Evolutionary conservation across 2,329 filamentous ascomycete genomes (phyloP).

Genomic region (Penicillium vulpinum): DNA sequence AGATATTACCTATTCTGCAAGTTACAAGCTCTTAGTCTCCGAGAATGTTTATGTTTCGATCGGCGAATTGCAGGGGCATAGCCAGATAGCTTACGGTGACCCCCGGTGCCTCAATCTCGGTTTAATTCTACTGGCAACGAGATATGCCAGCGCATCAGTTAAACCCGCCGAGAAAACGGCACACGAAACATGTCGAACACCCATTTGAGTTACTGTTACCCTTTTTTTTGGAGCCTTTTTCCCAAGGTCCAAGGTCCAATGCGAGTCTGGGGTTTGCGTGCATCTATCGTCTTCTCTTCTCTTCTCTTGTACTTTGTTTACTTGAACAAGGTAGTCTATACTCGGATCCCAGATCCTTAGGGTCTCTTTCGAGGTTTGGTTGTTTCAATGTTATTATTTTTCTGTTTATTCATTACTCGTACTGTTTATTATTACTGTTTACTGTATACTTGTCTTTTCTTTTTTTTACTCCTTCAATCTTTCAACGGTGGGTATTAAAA

Average conservation of each 20-base stretch:
- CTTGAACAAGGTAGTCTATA: not conserved
- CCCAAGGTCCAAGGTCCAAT: not conserved
- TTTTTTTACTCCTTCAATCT: not conserved
- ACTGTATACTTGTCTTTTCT: not conserved
- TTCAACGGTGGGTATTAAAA: slow-evolving; percentile 9
- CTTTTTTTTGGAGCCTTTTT: not conserved
- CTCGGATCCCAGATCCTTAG: not conserved
- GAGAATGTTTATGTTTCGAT: slow-evolving; percentile 16
- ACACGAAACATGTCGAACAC: not conserved
- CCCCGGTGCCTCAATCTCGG: slow-evolving; percentile 20
- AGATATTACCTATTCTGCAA: not conserved
- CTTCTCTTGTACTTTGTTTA: not conserved
- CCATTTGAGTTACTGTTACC: slow-evolving; percentile 3
- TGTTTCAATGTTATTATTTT: not conserved
- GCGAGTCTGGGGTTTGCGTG: not conserved
- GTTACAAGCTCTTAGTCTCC: slow-evolving; percentile 9
- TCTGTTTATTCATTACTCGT: not conserved
- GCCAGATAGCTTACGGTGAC: slow-evolving; percentile 5
- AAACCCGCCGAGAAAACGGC: slow-evolving; percentile 22
- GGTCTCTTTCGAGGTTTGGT: not conserved
- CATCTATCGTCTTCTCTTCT: not conserved
- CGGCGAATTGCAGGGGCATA: slow-evolving; percentile 34
- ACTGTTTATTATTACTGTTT: not conserved
- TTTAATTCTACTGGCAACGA: slow-evolving; percentile 67
- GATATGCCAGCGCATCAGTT: slow-evolving; percentile 82